phyloP scores from a whole-genome alignment of 2,329 filamentous ascomycete genomes.

The Alternaria solani region DNA sequence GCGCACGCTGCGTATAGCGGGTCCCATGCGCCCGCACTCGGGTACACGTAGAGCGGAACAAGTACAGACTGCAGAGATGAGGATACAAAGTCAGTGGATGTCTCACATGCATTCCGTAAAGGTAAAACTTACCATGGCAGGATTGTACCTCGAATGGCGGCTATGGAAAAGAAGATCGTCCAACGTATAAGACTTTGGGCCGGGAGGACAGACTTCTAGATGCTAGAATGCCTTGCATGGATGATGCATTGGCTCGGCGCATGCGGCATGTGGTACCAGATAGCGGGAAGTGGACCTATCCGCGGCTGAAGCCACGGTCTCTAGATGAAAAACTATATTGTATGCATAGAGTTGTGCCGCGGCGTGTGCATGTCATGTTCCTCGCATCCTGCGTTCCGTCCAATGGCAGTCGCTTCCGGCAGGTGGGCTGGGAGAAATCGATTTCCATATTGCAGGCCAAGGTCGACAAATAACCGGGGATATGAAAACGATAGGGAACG shows the following conservation, averaged over 20 bases:
- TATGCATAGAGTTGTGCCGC: neutral
- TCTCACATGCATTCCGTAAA: too few species aligned
- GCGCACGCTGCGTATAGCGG: constrained; percentile 57
- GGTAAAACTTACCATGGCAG: constrained; percentile 21
- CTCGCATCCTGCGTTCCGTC: neutral
- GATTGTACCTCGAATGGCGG: too few species aligned
- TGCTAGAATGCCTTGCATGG: neutral
- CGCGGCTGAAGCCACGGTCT: constrained; percentile 5
- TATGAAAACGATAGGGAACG: neutral
- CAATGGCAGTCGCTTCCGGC: constrained; percentile 6
- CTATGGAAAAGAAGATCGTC: neutral
- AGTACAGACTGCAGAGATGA: constrained; percentile 45
- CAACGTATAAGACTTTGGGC: neutral
- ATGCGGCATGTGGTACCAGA: constrained; percentile 15
- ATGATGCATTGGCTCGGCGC: neutral
- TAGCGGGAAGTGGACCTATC: constrained; percentile 9
- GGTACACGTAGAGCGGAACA: constrained; percentile 62
- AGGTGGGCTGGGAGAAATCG: constrained; percentile 4
- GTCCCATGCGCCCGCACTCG: constrained; percentile 57
- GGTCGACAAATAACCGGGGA: constrained; percentile 15
- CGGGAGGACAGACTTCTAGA: neutral
- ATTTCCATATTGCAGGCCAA: constrained; percentile 8
- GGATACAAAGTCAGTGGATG: too few species aligned
- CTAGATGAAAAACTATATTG: constrained; percentile 11
- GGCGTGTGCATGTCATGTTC: neutral